phyloP scores from a whole-genome alignment of 768 basidiomycete genomes.

The Harrya chromipes region DNA sequence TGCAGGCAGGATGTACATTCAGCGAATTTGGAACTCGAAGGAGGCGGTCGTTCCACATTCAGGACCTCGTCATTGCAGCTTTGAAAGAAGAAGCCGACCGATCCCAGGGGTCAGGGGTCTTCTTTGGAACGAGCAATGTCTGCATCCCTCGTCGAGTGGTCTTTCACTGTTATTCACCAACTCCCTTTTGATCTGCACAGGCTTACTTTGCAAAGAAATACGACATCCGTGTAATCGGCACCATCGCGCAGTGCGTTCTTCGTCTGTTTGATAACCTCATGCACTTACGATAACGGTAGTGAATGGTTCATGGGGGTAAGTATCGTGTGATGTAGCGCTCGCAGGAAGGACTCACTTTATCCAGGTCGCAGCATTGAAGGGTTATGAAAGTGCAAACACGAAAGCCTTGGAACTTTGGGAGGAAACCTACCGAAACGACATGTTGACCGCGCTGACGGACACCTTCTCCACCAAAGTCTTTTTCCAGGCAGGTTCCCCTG shows the following conservation, averaged over 20 bases:
- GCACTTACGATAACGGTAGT: conserved; percentile 35
- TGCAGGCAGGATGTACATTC: conserved; percentile 64
- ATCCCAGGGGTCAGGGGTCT: conserved; percentile 43
- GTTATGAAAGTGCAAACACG: conserved; percentile 75
- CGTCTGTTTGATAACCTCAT: background rate
- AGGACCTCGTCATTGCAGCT: conserved; percentile 72
- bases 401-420: conserved; percentile 87
- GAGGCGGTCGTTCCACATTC: conserved; percentile 66
- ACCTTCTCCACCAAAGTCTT: conserved; percentile 90
- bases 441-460: conserved; percentile 85
- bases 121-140: conserved; percentile 85
- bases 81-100: conserved; percentile 65
- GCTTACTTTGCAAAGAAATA: conserved; percentile 83
- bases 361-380: conserved; percentile 78
- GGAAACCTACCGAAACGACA: conserved; percentile 52
- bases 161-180: background rate
- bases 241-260: conserved; percentile 75
- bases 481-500: conserved; percentile 55
- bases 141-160: conserved; percentile 15
- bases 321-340: background rate
- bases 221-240: conserved; percentile 64
- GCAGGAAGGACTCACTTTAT: background rate
- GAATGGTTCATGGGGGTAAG: conserved; percentile 92
- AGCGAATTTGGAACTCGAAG: conserved; percentile 89
- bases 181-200: conserved; percentile 36